Conservation (phyloP, 305 asterid species). For the Solanum hybrid region DNA sequence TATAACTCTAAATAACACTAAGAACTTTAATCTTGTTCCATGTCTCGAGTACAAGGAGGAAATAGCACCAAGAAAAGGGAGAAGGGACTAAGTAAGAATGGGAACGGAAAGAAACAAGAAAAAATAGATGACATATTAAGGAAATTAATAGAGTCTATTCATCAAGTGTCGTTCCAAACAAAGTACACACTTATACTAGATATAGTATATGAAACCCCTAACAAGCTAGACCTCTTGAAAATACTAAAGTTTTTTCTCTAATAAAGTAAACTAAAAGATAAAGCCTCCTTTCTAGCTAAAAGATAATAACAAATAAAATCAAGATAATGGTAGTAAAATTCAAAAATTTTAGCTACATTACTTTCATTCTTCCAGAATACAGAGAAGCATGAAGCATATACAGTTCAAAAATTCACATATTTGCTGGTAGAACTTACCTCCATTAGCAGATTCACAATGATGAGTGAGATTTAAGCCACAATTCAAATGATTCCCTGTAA, state of each 20-base stretch:
- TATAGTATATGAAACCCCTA: background rate
- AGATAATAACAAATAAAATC: background rate
- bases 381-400: background rate
- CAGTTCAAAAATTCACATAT: background rate
- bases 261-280: background rate
- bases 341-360: background rate
- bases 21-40: background rate
- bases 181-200: background rate
- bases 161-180: background rate
- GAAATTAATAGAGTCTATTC: background rate
- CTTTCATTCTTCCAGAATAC: background rate
- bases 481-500: conserved; percentile 70
- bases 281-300: background rate
- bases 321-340: background rate
- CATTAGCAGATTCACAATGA: conserved; percentile 41
- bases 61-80: background rate
- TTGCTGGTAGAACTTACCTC: conserved; percentile 31
- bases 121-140: background rate
- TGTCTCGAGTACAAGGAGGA: background rate
- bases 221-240: background rate
- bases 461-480: conserved; percentile 46
- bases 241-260: background rate
- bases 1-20: background rate
- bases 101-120: background rate
- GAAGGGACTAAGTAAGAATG: background rate